Evolutionary conservation across 2,329 filamentous ascomycete genomes (phyloP).

Genomic region (Herpomyces periplanetae): DNA sequence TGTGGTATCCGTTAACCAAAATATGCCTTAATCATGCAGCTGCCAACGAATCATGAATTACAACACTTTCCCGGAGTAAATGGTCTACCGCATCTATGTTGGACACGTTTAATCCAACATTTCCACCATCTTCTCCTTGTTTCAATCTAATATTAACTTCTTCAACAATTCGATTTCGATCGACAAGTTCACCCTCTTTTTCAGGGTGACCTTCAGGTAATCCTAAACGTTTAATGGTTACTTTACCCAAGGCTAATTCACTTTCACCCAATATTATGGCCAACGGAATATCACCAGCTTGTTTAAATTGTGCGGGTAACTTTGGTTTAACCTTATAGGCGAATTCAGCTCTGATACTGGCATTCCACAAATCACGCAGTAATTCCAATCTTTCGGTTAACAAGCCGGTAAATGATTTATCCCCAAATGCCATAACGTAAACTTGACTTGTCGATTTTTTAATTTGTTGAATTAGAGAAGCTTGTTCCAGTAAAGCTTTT

Average conservation of each 20-base stretch:
- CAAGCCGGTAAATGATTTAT: conserved; percentile 41
- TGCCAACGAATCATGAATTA: too few relatives aligned
- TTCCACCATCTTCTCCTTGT: conserved; percentile 6
- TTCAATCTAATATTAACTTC: conserved; percentile 17
- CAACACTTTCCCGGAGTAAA: too few relatives aligned
- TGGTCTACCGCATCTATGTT: too few relatives aligned
- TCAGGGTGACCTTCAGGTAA: conserved; percentile 45
- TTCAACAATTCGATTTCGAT: conserved; percentile 18
- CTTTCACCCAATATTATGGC: conserved; percentile 68
- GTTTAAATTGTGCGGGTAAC: conserved; percentile 61
- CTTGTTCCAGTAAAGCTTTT: conserved; percentile 28
- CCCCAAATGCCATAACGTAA: conserved; percentile 76
- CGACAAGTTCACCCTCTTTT: conserved; percentile 46
- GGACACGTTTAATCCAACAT: too few relatives aligned
- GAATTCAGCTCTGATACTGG: conserved; percentile 68
- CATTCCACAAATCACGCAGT: conserved; percentile 36
- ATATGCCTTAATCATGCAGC: too few relatives aligned
- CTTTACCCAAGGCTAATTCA: conserved; percentile 40
- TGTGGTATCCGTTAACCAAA: too few relatives aligned
- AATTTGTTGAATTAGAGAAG: conserved; percentile 12
- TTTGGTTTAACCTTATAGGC: conserved; percentile 66
- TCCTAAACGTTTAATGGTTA: conserved; percentile 55
- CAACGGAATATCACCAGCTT: conserved; percentile 37
- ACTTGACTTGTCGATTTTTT: conserved; percentile 45
- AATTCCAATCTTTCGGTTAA: conserved; percentile 51